Conservation (phyloP, 2,329 filamentous ascomycete genomes). For the Beauveria australis region DNA sequence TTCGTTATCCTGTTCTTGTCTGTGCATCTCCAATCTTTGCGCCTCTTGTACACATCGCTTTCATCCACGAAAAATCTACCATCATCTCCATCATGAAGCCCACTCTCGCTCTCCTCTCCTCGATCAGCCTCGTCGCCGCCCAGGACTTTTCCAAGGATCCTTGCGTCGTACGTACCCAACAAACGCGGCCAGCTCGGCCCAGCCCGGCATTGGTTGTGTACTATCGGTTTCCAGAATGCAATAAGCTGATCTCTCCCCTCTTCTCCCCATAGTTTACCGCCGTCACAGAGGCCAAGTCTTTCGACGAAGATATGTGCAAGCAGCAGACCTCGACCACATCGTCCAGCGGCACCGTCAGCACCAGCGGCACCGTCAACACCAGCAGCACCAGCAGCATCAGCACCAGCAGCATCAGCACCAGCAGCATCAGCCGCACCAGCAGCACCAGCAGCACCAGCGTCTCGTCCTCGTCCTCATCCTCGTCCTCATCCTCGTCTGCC, state of each 20-base stretch:
- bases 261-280: neutral
- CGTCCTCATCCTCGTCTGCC: neutral
- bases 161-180: neutral
- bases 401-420: neutral
- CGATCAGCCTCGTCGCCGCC: neutral
- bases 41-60: neutral
- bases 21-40: neutral
- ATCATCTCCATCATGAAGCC: neutral
- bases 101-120: neutral
- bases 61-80: no score
- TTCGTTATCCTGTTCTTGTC: no score
- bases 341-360: neutral
- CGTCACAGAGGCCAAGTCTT: neutral
- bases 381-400: neutral
- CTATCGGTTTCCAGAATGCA: neutral
- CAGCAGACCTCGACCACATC: neutral
- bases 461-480: neutral
- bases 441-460: neutral
- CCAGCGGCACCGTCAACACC: neutral
- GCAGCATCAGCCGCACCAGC: neutral
- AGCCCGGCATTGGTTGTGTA: neutral
- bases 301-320: neutral
- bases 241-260: neutral
- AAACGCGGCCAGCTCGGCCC: neutral
- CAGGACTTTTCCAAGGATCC: neutral